Evolutionary conservation across 2,329 filamentous ascomycete genomes (phyloP), one percentile per base, ranked within the genome.

Genomic region (Coniella vitis): DNA sequence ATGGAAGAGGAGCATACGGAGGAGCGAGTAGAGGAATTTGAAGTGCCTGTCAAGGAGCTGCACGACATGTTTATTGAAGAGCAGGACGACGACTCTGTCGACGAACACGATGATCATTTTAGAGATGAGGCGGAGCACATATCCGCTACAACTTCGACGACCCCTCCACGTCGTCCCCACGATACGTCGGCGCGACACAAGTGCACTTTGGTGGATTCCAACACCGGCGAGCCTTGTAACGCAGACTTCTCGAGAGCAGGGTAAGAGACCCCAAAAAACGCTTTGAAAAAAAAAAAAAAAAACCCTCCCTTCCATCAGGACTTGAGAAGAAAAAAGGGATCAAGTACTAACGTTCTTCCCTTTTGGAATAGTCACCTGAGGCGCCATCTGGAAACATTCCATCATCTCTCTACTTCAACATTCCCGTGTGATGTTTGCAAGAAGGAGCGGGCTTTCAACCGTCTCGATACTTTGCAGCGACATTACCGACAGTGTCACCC

Each of bases 401-500:
- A 53, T 42, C 47, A 53, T n/a, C 45, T 50, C 35, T 49, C 51
- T 32, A 34, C 50, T 32, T 48, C 47, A 40, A 53, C 46, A 34
- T 53, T 50, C 22, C 48, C 43, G 35, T 53, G 51, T 46, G 47
- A 47, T 51, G 48, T 53, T 32, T 53, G 51, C 45, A 48, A 53
- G 16, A 50, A 51, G 40, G 47, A 53, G 39, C 47, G 50, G 44
- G 47, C 49, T 10, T 53, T 53, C 17, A 53, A 53, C 21, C 51
- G 51, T 17, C 51, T 50, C 29, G 51, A 53, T 29, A 53, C 45
- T 25, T 38, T 50, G 19, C 47, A 51, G 37, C 42, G 51, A 51
- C 51, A 53, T 43, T 53, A 47, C 65, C 4, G 59, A 63, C 16
- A 69, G 63, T 4, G 61, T 61, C 20, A 65, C 63, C 2, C 51